Evolutionary conservation across 2,329 filamentous ascomycete genomes (phyloP).

Genomic region (Aspergillus clavatus): DNA sequence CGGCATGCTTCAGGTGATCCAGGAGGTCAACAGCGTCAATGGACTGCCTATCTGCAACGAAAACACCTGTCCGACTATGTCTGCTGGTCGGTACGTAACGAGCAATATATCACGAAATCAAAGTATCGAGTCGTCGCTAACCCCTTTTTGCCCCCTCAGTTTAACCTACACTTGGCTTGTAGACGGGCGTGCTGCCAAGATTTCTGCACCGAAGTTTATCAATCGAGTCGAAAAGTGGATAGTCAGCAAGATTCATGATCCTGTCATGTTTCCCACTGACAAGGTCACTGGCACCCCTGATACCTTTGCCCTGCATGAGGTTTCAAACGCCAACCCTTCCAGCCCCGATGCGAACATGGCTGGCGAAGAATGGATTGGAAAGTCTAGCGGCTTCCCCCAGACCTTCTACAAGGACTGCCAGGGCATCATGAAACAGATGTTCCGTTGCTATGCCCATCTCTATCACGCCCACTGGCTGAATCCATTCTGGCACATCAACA

Average conservation of each 20-base stretch:
- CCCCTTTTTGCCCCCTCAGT: slow-evolving; percentile 49
- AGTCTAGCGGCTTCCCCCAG: slow-evolving; percentile 85
- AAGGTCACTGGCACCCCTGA: slow-evolving; percentile 58
- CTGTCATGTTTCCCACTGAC: slow-evolving; percentile 84
- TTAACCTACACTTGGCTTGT: slow-evolving; percentile 97
- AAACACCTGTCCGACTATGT: slow-evolving; percentile 83
- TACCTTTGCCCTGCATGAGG: slow-evolving; percentile 52
- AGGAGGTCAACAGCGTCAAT: slow-evolving; percentile 73
- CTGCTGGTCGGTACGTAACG: slow-evolving; percentile 75
- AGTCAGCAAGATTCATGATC: slow-evolving; percentile 88
- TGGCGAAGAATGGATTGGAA: slow-evolving; percentile 76
- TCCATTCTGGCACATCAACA: slow-evolving; percentile 76
- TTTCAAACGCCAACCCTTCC: slow-evolving; percentile 46
- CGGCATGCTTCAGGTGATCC: slow-evolving; percentile 83
- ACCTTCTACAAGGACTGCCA: slow-evolving; percentile 88
- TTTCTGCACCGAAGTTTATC: slow-evolving; percentile 90
- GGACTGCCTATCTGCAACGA: slow-evolving; percentile 78
- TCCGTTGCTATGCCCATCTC: slow-evolving; percentile 94
- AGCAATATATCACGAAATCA: background rate
- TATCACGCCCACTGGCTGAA: slow-evolving; percentile 94
- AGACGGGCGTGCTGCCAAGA: slow-evolving; percentile 79
- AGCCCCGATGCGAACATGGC: slow-evolving; percentile 55
- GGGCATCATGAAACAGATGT: slow-evolving; percentile 95
- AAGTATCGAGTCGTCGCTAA: slow-evolving; percentile 12
- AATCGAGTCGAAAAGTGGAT: slow-evolving; percentile 97